Base-by-base conservation (phyloP, 2,329 filamentous ascomycete species). In the Onygenales sp. region DNA sequence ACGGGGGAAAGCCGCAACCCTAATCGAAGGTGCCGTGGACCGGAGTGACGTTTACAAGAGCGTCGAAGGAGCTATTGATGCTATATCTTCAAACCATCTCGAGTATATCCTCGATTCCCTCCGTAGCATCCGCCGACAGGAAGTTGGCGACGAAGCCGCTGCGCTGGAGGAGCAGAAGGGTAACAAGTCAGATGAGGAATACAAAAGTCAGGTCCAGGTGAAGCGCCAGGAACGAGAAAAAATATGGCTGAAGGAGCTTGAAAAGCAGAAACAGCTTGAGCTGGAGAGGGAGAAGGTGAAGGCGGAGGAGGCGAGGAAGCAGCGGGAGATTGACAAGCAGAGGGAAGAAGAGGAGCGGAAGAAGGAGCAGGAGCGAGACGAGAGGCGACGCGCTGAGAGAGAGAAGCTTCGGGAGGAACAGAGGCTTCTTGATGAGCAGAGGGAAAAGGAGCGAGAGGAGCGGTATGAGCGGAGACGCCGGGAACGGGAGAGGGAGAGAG, bases 11-110 rank as follows among this genome's bases (percentile, higher is more conserved):
- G 81, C 82, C 32, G 81, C 80, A 8, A 80, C 80, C 1, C 69
- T 85, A 43, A 78, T 85, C 33, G 80, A 84, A 66, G 82, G 82
- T 53, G 80, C 80, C 2, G 82, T 81, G 8, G 82, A 84, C 58
- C 76, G 82, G 52, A 81, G 77, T 56, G 78, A 82, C 55, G 75
- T 84, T 51, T 85, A 85, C 61, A 77, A 77, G 55, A 76, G 72
- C 58, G 79, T 81, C 21, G 79, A 81, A 61, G 68, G 69, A 7
- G 74, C 78, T 11, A 72, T 85, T 46, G 76, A 81, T 59, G 66
- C 65, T 5, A 70, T 83, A 59, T 75, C 83, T 49, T 72, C 77
- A 48, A 70, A 77, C 55, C 74, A 81, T 57, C 68, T 84, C 39
- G 72, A 73, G 2, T 69, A 75, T 43, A 80, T 83, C 35, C 70